Base-by-base conservation (phyloP, 768 basidiomycete species). In the Tulasnella sp. region DNA sequence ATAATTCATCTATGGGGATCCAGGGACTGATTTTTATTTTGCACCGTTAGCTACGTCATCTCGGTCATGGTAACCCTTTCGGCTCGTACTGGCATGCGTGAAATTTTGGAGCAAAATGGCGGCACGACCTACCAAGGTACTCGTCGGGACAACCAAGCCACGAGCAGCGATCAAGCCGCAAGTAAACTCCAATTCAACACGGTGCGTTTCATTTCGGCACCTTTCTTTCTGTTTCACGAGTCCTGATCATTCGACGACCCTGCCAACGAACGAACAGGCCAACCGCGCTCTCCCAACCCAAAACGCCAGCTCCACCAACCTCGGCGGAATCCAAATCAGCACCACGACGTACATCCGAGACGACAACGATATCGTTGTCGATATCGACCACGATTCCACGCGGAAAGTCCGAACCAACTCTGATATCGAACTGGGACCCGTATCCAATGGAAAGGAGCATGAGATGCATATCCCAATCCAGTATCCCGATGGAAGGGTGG, bases 291-390 rank as follows among this genome's bases (percentile, higher is more conserved):
- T 38, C 11, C 69, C 37, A 31, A 38, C 69, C 8, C 38, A 31
- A 14, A 19, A 19, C 29, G 11, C 37, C 29, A 71, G 12, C 69
- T 17, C 22, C 29, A 14, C 7, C 5, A 71, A 29, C 29, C 42
- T 38, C n/a, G 42, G 69, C 14, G 45, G 45, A 45, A 58, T 58
- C 14, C 73, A 74, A 25, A 58, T 70, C 69, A 38, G 37, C 73
- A 74, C 73, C 73, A 58, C 54, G 49, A 74, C 73, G 5, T 74
- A 74, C 73, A 67, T 58, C 52, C 73, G 39, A 45, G 52, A 74
- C 29, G 73, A 58, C 73, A 25, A 74, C 31, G 52, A 58, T 36
- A 54, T 34, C 49, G 39, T 19, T 19, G 40, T 45, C 71, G 72
- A 34, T n/a, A 34, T 52, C 42, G 52, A 54, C 34, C n/a, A 31